These are phyloP conservation scores for Microsporum canis DNA, from an alignment of 2,329 filamentous ascomycete species.

Conservation along the genomic window DNA sequence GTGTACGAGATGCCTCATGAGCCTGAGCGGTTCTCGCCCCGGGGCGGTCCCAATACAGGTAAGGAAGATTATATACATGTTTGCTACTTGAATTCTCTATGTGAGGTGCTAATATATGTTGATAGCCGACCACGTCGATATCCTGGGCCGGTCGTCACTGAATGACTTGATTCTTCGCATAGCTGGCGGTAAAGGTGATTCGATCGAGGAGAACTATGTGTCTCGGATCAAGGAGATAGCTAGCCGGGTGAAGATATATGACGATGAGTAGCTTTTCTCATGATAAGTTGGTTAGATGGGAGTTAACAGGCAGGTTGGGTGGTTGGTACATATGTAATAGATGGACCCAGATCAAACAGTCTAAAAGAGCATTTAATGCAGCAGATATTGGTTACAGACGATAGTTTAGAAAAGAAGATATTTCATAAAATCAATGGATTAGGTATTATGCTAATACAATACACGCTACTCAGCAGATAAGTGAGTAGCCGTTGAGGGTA, in stretches of 20 bases:
- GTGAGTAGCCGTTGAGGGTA: not conserved
- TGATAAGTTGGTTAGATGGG: not conserved
- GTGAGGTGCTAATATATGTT: not conserved
- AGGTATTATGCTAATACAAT: conserved; percentile 2
- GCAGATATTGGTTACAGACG: not conserved
- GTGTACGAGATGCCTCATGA: conserved; percentile 96
- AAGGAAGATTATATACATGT: conserved; percentile 15
- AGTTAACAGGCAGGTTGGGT: not conserved
- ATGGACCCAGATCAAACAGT: not conserved
- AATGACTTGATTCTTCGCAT: conserved; percentile 85
- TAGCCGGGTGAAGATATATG: conserved; percentile 69
- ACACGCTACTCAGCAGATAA: not conserved
- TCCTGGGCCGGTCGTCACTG: conserved; percentile 73
- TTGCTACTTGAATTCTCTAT: not conserved
- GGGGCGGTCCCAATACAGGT: conserved; percentile 57
- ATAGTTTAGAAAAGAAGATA: not conserved
- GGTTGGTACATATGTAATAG: not conserved
- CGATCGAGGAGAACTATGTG: conserved; percentile 64
- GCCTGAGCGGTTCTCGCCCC: conserved; percentile 78
- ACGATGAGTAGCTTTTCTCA: conserved; percentile 37
- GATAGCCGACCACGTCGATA: conserved; percentile 88
- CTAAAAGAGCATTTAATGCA: not conserved
- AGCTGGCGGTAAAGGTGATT: conserved; percentile 70
- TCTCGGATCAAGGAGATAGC: conserved; percentile 77
- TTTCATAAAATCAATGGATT: not conserved